Percentiles rank a stretch among this genome's conserved stretches.
These are phyloP conservation scores for Astrephomene gubernaculifera DNA, from an alignment of 139 green algal species.

Conservation along the genomic window DNA sequence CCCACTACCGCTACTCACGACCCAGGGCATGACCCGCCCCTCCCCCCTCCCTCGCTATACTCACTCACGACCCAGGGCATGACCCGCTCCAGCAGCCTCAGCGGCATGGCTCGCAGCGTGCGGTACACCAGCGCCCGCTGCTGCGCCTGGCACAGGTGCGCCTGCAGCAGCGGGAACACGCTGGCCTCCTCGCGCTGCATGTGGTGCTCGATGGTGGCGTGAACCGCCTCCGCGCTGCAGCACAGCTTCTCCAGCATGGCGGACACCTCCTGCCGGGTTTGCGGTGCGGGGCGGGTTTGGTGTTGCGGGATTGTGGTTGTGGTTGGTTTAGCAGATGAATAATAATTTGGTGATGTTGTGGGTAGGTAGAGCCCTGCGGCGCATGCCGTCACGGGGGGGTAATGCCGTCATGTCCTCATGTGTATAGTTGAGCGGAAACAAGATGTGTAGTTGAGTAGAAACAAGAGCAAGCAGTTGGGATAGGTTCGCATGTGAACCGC, in stretches of 20 bases:
- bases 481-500: too few species aligned
- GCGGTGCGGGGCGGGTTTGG: background rate
- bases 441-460: too few species aligned
- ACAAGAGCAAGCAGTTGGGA: too few species aligned
- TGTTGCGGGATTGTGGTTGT: too few species aligned
- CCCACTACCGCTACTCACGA: too few species aligned
- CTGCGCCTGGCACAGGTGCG: constrained; percentile 72
- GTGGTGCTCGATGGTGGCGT: constrained; percentile 60
- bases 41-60: background rate
- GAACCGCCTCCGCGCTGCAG: constrained; percentile 61
- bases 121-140: constrained; percentile 92
- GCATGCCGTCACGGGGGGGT: too few species aligned
- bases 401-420: too few species aligned
- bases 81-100: constrained; percentile 93
- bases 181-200: constrained; percentile 83
- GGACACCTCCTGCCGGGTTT: constrained; percentile 62
- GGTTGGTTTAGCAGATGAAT: too few species aligned
- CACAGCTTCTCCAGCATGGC: constrained; percentile 76
- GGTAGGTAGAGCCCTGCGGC: too few species aligned
- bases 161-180: constrained; percentile 86
- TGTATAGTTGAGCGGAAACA: too few species aligned
- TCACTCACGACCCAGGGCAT: constrained; percentile 91
- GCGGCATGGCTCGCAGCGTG: constrained; percentile 92
- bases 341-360: too few species aligned
- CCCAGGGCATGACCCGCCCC: background rate